These are phyloP conservation scores for Cytospora mali DNA, from an alignment of 2,329 filamentous ascomycete genomes.

Conservation along the genomic window DNA sequence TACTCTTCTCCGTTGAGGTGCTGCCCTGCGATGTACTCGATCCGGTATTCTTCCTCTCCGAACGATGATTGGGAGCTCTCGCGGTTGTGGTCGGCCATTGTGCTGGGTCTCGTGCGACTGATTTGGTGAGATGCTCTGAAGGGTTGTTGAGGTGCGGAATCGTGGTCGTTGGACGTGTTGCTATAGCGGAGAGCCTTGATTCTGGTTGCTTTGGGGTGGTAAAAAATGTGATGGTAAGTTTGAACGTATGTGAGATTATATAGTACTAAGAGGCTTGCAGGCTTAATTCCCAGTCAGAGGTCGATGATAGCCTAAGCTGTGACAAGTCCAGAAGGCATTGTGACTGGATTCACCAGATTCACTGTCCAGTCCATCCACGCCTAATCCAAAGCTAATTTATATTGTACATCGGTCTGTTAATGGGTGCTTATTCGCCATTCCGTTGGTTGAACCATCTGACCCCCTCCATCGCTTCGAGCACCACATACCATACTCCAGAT, in stretches of 20 bases:
- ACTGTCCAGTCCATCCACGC: neutral
- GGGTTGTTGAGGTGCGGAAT: neutral
- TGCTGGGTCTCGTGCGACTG: neutral
- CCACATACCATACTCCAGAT: neutral
- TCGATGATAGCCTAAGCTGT: neutral
- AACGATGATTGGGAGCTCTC: neutral
- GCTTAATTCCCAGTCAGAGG: neutral
- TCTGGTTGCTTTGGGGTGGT: neutral
- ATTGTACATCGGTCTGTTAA: too few relatives aligned
- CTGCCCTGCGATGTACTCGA: neutral
- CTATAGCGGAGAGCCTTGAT: neutral
- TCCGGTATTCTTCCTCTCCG: neutral
- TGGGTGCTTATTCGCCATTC: neutral
- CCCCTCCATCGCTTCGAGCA: too few relatives aligned
- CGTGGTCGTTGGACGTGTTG: neutral
- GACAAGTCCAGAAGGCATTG: neutral
- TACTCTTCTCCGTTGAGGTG: neutral
- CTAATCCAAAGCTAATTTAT: neutral
- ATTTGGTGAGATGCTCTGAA: neutral
- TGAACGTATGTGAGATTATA: neutral
- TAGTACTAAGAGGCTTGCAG: neutral
- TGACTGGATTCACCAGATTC: neutral
- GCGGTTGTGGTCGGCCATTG: neutral
- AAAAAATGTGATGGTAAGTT: neutral
- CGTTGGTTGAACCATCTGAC: too few relatives aligned